Percentiles rank a stretch among this genome's conserved stretches.
These are phyloP conservation scores for Lojkania enalia DNA, from an alignment of 2,329 filamentous ascomycete genomes.

Conservation along the genomic window DNA sequence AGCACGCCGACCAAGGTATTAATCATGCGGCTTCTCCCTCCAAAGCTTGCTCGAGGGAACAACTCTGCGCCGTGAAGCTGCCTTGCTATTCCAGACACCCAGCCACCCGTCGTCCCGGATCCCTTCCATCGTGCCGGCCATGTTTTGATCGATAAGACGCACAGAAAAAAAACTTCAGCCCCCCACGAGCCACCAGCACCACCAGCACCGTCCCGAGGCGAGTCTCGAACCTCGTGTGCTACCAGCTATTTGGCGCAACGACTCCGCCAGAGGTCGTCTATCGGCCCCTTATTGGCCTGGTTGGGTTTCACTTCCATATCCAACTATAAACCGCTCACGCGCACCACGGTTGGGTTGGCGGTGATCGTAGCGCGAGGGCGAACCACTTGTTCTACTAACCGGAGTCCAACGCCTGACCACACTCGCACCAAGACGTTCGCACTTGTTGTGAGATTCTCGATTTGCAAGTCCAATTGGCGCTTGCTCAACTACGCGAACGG, in stretches of 20 bases:
- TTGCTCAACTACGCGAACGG: conserved; percentile 27
- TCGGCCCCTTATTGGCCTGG: conserved; percentile 19
- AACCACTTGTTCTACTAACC: conserved; percentile 26
- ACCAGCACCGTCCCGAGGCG: conserved; percentile 23
- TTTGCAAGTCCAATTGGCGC: conserved; percentile 18
- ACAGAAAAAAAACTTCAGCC: conserved; percentile 5
- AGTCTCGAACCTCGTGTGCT: neutral
- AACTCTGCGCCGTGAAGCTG: conserved; percentile 2
- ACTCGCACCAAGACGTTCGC: conserved; percentile 20
- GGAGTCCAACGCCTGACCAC: conserved; percentile 23
- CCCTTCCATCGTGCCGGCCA: conserved; percentile 8
- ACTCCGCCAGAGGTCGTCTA: conserved; percentile 14
- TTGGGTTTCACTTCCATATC: conserved; percentile 19
- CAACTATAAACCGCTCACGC: conserved; percentile 5
- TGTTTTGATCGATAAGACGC: conserved; percentile 15
- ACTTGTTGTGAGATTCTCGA: conserved; percentile 20
- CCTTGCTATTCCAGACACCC: neutral
- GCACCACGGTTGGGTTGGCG: conserved; percentile 24
- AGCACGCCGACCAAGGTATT: conserved; percentile 22
- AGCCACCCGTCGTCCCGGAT: conserved; percentile 5
- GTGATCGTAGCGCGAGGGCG: conserved; percentile 21
- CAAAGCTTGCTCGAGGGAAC: conserved; percentile 13
- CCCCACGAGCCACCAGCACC: conserved; percentile 11
- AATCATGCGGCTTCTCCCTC: conserved; percentile 29
- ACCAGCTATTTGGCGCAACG: conserved; percentile 2